These are phyloP conservation scores for Fusarium vanettenii DNA, from an alignment of 2,329 filamentous ascomycete species.

Conservation along the genomic window DNA sequence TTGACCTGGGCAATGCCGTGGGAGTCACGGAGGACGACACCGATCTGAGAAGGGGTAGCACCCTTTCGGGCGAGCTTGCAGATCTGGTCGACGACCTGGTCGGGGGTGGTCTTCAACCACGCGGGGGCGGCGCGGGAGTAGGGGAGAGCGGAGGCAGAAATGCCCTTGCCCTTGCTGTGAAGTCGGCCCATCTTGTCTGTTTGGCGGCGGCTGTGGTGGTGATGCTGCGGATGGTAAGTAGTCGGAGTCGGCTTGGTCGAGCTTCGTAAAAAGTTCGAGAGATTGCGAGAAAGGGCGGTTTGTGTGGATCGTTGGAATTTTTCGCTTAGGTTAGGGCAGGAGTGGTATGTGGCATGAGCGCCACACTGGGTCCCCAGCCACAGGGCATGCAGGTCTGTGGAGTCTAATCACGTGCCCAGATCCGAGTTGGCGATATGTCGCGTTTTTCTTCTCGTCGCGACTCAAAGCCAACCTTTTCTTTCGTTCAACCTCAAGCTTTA, in stretches of 20 bases:
- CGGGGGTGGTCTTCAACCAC: slow-evolving; percentile 99
- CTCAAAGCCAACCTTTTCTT: slow-evolving; percentile 16
- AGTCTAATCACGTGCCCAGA: slow-evolving; percentile 26
- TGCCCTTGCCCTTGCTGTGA: slow-evolving; percentile 99
- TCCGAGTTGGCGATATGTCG: slow-evolving; percentile 17
- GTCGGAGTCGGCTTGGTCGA: slow-evolving; percentile 40
- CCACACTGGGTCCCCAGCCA: slow-evolving; percentile 3
- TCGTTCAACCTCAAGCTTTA: slow-evolving; percentile 2
- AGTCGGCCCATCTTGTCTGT: slow-evolving; percentile 88
- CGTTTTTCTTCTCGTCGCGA: slow-evolving; percentile 33
- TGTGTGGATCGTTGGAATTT: slow-evolving; percentile 57
- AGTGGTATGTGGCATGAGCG: slow-evolving; percentile 16
- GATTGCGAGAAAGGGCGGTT: slow-evolving; percentile 29
- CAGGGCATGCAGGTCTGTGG: neutral
- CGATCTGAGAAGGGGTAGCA: slow-evolving; percentile 97
- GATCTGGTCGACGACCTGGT: slow-evolving; percentile 99
- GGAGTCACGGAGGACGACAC: slow-evolving; percentile 97
- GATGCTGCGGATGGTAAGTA: slow-evolving; percentile 44
- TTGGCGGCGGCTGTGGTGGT: slow-evolving; percentile 53
- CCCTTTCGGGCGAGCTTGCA: slow-evolving; percentile 99
- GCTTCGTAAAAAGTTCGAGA: slow-evolving; percentile 40
- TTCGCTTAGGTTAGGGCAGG: slow-evolving; percentile 61
- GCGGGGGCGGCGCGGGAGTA: slow-evolving; percentile 94
- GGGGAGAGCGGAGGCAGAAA: slow-evolving; percentile 93
- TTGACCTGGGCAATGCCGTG: slow-evolving; percentile 99